Base-by-base conservation (phyloP, 352 stramenopile genomes). In the Globisporangium acanthophoron region DNA sequence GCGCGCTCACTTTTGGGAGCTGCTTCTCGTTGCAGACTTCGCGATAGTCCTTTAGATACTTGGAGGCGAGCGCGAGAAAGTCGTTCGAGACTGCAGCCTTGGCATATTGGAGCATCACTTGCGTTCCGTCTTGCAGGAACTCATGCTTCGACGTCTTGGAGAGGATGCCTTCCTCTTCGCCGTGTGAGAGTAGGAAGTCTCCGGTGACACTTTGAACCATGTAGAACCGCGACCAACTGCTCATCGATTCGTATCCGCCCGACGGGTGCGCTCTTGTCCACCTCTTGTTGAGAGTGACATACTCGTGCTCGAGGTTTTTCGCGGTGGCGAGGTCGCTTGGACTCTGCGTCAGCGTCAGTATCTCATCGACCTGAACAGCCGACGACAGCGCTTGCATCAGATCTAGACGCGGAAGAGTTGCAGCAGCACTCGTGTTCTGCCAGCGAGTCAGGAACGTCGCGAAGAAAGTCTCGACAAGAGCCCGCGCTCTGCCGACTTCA, bases 1-100 rank as follows among this genome's bases (percentile, higher is more conserved):
- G 51, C 8, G 85, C 70, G 43, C 74, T 94, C 5, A 92, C 65
- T 55, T 92, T 94, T 3, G 84, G 78, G 0, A 94, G 70, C 15
- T 81, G 64, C 18, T 88, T 50, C 12, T 58, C 27, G 31, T 88
- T 91, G 62, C 84, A 94, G 11, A 88, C 51, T 52, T 88, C 79
- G 12, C 81, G 81, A 40, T 89, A 94, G 11, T 74, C 78, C 48
- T 90, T 92, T 31, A 94, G 61, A 53, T 90, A 80, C 56, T 87
- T 86, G 1, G 81, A 91, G 21, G 73, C 78, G 15, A 94, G 58
- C 15, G 84, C 73, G 60, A 92, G 55, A 16, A 91, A 73, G 60
- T 94, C 83, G 52, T 73, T 83, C 8, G 76, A 69, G 21, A 92
- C 70, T 29, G 79, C 81, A 5, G 77, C 78, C 29, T 76, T 74